Evolutionary conservation across 129 eudicot genomes (phyloP), one percentile per base, ranked within the genome.

Genomic region (Dittrichia graveolens): DNA sequence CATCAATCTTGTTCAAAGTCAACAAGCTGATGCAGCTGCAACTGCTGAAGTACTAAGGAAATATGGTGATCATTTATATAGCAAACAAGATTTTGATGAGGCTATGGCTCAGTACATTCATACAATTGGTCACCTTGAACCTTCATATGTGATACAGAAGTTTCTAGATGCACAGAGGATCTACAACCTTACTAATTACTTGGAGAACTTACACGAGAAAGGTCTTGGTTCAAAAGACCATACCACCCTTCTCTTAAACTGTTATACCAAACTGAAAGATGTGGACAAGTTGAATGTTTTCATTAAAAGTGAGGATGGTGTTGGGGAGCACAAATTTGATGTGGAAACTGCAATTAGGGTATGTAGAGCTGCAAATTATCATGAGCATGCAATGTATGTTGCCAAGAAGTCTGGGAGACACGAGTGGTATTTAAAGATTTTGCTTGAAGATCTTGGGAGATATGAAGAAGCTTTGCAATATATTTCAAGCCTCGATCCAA

Each of bases 361-460:
- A 42, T 90, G 99, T 71, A 71, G 99, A 69, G 96, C 99, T 85
- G 99, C 99, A 45, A 88, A 91, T 81, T 95, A 91, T 75, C 96
- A 95, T 48, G 99, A 95, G 76, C 99, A 95, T 80, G 99, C 99
- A 16, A 95, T 95, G 99, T 95, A 79, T 75, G 99, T 91, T 55
- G 99, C 99, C 40, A 95, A 95, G 75, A 95, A 78, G 77, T 83
- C 96, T 45, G 99, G 99, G 65, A 86, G 84, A 75, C 99, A 95
- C 62, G 99, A 95, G 58, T 82, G 87, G 94, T 95, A 90, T 88
- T 82, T 95, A 80, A 95, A 95, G 88, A 95, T 95, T 67, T 82
- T 95, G 79, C 97, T 95, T 48, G 99, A 95, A 84, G 99, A 95
- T 62, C 78, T 95, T 45, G 97, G 85, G 42, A 83, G 87, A 24